A percentile compares a stretch with the other conserved stretches of the same genome.
phyloP scores from a whole-genome alignment of 805 yeast genomes.

The Cyberlindnera meyerae region DNA sequence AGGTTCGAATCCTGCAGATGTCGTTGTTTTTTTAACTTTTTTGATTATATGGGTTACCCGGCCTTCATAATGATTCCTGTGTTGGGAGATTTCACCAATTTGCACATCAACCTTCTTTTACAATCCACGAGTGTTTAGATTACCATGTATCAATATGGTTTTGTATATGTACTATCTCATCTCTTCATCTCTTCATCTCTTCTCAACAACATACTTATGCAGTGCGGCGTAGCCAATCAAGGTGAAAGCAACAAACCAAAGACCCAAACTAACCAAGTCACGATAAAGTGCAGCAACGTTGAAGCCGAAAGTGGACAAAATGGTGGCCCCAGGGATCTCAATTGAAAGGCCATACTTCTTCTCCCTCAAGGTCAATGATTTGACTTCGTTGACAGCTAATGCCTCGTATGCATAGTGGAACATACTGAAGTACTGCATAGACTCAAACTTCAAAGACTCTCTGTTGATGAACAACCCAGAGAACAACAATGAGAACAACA shows the following conservation, averaged over 20 bases:
- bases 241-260: conserved; percentile 55
- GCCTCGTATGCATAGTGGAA: conserved; percentile 97
- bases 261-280: conserved; percentile 58
- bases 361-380: conserved; percentile 76
- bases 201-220: conserved; percentile 70
- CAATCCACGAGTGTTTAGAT: no score
- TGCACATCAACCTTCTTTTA: no score
- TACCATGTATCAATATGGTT: neutral
- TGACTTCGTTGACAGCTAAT: conserved; percentile 86
- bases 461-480: conserved; percentile 93
- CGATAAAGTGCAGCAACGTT: conserved; percentile 67
- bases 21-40: conserved; percentile 30
- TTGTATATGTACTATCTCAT: no score
- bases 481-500: conserved; percentile 81
- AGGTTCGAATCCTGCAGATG: conserved; percentile 73
- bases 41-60: neutral
- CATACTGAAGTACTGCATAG: conserved; percentile 79
- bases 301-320: conserved; percentile 92
- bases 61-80: neutral
- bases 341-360: conserved; percentile 89
- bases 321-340: conserved; percentile 97
- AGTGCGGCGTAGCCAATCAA: conserved; percentile 70
- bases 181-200: conserved; percentile 28
- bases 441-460: conserved; percentile 54
- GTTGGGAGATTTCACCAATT: no score